phyloP scores from a whole-genome alignment of 768 basidiomycete genomes.

The Hericium rajendrae region DNA sequence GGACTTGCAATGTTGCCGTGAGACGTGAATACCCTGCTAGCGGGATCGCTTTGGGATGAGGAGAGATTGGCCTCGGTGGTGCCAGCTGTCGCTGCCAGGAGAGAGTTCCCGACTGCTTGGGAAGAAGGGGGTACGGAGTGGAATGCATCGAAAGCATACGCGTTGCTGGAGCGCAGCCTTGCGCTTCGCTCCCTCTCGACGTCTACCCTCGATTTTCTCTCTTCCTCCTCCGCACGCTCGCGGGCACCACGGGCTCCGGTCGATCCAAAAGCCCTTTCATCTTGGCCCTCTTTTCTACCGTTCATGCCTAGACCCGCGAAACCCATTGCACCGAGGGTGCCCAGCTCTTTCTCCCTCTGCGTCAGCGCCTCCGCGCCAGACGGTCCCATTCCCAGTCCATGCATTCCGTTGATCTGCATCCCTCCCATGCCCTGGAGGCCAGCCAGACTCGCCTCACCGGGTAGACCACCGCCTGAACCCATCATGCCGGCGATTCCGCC shows the following conservation, averaged over 20 bases:
- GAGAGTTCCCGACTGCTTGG: conserved; percentile 22
- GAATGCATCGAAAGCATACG: conserved; percentile 68
- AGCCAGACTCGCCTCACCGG: conserved; percentile 11
- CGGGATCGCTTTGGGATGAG: neutral
- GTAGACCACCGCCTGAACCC: conserved; percentile 11
- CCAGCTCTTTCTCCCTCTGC: conserved; percentile 39
- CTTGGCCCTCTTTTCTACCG: conserved; percentile 28
- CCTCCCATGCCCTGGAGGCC: conserved; percentile 20
- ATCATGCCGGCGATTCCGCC: conserved; percentile 8
- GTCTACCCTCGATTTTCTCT: conserved; percentile 44
- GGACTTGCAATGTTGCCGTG: conserved; percentile 7
- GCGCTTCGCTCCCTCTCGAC: conserved; percentile 28
- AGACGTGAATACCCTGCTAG: neutral
- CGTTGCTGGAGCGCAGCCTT: conserved; percentile 30
- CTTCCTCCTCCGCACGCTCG: conserved; percentile 55
- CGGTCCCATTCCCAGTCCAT: neutral
- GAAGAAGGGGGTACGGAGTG: conserved; percentile 46
- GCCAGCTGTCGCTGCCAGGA: conserved; percentile 19
- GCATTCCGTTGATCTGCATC: conserved; percentile 8
- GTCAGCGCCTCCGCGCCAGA: conserved; percentile 23
- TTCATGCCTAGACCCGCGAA: conserved; percentile 24
- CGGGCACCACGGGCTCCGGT: conserved; percentile 40
- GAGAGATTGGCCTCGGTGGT: neutral
- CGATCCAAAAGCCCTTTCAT: conserved; percentile 31
- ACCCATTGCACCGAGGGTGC: conserved; percentile 38